Evolutionary conservation across 352 stramenopile genomes (phyloP).

Genomic region (Peronospora farinosa): DNA sequence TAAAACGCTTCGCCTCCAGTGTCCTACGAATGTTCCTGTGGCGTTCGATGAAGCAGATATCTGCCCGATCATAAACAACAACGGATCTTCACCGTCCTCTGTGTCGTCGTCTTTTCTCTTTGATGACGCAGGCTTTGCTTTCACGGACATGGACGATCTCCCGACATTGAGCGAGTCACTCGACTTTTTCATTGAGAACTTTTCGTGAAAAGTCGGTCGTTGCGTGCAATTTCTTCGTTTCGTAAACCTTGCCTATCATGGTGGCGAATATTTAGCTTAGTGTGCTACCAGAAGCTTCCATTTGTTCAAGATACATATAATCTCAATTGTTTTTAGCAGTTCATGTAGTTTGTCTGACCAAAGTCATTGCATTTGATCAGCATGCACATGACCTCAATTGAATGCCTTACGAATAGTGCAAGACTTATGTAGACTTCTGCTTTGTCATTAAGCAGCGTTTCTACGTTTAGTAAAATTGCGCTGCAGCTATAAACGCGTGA

Average conservation of each 20-base stretch:
- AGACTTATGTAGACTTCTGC: no score
- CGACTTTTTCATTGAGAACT: slow-evolving; percentile 54
- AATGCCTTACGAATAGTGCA: no score
- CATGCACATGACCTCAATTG: background rate
- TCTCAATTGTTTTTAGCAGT: background rate
- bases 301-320: background rate
- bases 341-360: background rate
- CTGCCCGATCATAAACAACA: slow-evolving; percentile 5
- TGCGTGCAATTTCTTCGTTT: slow-evolving; percentile 1
- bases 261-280: slow-evolving; percentile 6
- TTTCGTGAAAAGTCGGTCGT: slow-evolving; percentile 1
- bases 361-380: background rate
- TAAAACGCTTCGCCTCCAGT: slow-evolving; percentile 13
- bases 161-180: slow-evolving; percentile 51
- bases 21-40: slow-evolving; percentile 20
- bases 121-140: slow-evolving; percentile 11
- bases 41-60: slow-evolving; percentile 11
- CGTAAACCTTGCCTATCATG: background rate
- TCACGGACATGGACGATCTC: slow-evolving; percentile 29
- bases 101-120: slow-evolving; percentile 29
- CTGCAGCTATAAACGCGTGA: no score
- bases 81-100: slow-evolving; percentile 31
- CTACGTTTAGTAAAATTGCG: no score
- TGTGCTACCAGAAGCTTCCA: background rate
- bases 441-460: no score